phyloP scores from a whole-genome alignment of 139 green algal genomes.

The Marvania coccoides region DNA sequence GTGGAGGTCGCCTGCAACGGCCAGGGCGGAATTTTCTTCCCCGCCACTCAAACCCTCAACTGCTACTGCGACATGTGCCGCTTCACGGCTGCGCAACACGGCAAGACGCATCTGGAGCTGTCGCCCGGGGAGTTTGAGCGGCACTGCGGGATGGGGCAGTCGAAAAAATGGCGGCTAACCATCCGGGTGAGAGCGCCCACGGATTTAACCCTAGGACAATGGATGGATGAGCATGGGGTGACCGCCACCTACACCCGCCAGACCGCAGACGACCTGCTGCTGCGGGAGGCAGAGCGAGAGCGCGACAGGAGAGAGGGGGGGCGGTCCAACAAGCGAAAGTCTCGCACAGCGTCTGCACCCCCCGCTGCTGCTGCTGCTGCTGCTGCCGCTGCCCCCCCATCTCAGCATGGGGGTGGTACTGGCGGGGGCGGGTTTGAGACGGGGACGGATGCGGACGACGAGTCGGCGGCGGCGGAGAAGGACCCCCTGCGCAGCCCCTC shows the following conservation, averaged over 20 bases:
- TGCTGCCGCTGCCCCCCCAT: background rate
- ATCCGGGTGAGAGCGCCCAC: constrained; percentile 25
- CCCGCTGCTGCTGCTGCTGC: background rate
- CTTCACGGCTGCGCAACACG: background rate
- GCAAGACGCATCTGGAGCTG: constrained; percentile 18
- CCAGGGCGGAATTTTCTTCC: background rate
- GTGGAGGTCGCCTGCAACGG: constrained; percentile 6
- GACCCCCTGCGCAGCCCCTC: background rate
- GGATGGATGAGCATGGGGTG: background rate
- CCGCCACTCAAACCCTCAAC: background rate
- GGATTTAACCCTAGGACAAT: background rate
- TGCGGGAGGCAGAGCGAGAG: background rate
- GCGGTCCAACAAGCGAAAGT: background rate
- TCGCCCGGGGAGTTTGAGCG: constrained; percentile 69
- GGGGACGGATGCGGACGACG: background rate
- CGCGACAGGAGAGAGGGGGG: background rate
- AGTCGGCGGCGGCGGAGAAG: background rate
- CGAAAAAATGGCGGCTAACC: constrained; percentile 69
- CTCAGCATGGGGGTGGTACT: background rate
- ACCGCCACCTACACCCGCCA: background rate
- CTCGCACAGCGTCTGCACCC: background rate
- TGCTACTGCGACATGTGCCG: background rate
- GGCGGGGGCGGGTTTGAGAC: background rate
- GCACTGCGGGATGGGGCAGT: constrained; percentile 48
- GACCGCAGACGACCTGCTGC: background rate